Evolutionary conservation across 179 eudicot species (phyloP).

Genomic region (Spergularia azorica): DNA sequence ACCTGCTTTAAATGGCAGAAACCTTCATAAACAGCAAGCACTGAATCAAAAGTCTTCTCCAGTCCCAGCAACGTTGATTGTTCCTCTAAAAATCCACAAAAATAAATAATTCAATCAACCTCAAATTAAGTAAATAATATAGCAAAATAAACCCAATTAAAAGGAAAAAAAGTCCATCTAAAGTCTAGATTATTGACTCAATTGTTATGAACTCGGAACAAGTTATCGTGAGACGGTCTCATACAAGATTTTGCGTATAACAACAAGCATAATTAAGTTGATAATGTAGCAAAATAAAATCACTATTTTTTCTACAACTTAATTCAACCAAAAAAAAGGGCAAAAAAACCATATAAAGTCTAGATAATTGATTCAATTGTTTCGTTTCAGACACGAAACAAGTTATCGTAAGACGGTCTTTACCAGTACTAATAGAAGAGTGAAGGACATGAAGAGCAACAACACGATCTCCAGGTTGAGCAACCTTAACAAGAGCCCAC

Average conservation of each 20-base stretch:
- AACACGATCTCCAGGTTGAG: slow-evolving; percentile 52
- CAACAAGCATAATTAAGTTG: too few relatives aligned
- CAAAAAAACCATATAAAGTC: too few relatives aligned
- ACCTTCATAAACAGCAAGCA: slow-evolving; percentile 54
- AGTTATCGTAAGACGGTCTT: too few relatives aligned
- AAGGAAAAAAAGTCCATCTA: not conserved
- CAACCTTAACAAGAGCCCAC: slow-evolving; percentile 48
- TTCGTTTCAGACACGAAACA: too few relatives aligned
- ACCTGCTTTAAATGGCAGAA: slow-evolving; percentile 57
- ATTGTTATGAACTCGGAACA: too few relatives aligned
- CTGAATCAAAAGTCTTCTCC: slow-evolving; percentile 50
- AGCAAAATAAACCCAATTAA: not conserved
- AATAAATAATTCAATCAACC: slow-evolving; percentile 6
- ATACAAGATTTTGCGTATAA: too few relatives aligned
- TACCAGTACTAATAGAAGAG: slow-evolving; percentile 29
- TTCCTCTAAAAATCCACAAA: slow-evolving; percentile 27
- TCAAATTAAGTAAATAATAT: not conserved
- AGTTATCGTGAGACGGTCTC: too few relatives aligned
- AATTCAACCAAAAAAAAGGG: too few relatives aligned
- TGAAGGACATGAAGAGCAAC: slow-evolving; percentile 50
- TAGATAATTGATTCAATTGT: too few relatives aligned
- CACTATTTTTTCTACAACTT: too few relatives aligned
- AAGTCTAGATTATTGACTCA: too few relatives aligned
- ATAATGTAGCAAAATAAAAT: too few relatives aligned
- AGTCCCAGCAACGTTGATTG: slow-evolving; percentile 42